Conservation (phyloP, 805 yeast genomes). For the Jamesozyma hellenica region DNA sequence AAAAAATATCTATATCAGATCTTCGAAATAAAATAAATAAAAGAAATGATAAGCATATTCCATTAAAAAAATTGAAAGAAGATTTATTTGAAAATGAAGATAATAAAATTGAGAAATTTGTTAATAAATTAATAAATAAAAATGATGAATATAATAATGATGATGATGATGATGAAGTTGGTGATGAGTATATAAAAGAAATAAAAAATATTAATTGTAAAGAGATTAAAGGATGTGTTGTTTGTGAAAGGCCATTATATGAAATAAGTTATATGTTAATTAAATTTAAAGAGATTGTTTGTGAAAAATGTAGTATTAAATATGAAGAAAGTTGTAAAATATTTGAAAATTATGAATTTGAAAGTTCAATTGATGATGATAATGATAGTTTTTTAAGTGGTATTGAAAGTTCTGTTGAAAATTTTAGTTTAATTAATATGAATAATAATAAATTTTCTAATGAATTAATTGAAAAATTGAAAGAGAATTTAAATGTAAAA, state of each 20-base stretch:
- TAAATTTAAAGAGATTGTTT: conserved; percentile 45
- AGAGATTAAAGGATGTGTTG: conserved; percentile 39
- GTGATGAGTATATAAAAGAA: conserved; percentile 16
- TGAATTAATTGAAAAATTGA: conserved; percentile 25
- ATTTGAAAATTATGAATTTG: conserved; percentile 33
- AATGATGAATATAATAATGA: not conserved
- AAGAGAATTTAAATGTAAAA: conserved; percentile 19
- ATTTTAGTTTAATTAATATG: not conserved
- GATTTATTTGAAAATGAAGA: not conserved
- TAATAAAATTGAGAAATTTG: not conserved
- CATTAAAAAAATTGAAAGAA: conserved; percentile 15
- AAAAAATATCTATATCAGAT: conserved; percentile 23
- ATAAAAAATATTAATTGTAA: conserved; percentile 9
- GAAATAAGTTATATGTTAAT: conserved; percentile 36
- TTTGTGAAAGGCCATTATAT: conserved; percentile 61
- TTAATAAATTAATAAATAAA: not conserved
- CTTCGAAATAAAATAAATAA: conserved; percentile 18
- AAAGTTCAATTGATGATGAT: conserved; percentile 18
- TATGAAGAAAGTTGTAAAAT: conserved; percentile 41
- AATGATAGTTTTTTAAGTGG: conserved; percentile 6
- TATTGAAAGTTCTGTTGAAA: conserved; percentile 10
- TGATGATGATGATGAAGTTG: conserved; percentile 5
- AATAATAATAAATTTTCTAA: conserved; percentile 22
- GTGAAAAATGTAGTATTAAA: conserved; percentile 50
- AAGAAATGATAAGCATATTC: conserved; percentile 15